Conservation (phyloP, 2,329 filamentous ascomycete species). For the Leptosphaerulina australis region DNA sequence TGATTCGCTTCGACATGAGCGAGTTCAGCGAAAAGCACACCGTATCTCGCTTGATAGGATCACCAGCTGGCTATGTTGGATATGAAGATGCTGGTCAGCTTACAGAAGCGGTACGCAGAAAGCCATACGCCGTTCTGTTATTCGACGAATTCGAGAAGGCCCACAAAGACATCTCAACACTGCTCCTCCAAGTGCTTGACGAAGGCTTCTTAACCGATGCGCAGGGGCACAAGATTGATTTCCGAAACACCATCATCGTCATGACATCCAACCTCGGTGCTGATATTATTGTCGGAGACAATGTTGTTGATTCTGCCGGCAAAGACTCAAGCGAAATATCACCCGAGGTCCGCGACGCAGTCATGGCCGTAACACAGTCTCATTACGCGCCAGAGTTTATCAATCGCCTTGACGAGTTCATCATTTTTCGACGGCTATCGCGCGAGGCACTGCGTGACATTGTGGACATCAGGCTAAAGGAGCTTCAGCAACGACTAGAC, state of each 20-base stretch:
- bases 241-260: constrained; percentile 95
- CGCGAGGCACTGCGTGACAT: constrained; percentile 82
- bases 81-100: constrained; percentile 97
- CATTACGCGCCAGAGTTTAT: constrained; percentile 90
- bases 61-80: constrained; percentile 88
- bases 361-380: constrained; percentile 83
- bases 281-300: constrained; percentile 81
- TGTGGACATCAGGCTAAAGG: constrained; percentile 86
- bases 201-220: constrained; percentile 95
- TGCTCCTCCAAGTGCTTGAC: constrained; percentile 92
- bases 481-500: constrained; percentile 81
- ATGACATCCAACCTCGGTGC: constrained; percentile 95
- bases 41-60: constrained; percentile 88
- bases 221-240: constrained; percentile 96
- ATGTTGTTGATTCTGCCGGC: constrained; percentile 67
- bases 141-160: constrained; percentile 99
- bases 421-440: constrained; percentile 89
- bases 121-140: constrained; percentile 91
- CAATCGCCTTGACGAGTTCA: constrained; percentile 96
- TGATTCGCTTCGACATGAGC: constrained; percentile 95
- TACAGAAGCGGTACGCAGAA: constrained; percentile 91
- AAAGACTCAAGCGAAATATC: constrained; percentile 67
- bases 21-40: constrained; percentile 99
- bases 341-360: constrained; percentile 73
- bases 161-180: constrained; percentile 88